These are phyloP conservation scores for Eucalyptus regnans DNA, from an alignment of 345 rosid species.

Conservation along the genomic window DNA sequence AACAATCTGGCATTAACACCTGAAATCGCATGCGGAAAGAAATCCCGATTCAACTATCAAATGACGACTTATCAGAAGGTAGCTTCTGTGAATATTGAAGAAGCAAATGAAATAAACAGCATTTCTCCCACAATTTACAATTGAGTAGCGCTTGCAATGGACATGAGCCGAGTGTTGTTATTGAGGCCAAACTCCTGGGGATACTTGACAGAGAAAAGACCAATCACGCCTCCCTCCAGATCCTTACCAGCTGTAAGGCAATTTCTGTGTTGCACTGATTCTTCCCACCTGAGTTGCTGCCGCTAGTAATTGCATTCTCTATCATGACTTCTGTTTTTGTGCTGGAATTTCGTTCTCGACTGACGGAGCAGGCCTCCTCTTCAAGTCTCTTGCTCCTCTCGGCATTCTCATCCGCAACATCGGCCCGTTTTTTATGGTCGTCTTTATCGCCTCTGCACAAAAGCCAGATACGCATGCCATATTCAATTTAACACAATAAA, in stretches of 20 bases:
- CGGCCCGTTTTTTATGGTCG: slow-evolving; percentile 4
- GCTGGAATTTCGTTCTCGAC: not conserved
- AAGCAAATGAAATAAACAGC: not conserved
- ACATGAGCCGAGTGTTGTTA: not conserved
- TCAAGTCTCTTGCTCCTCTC: slow-evolving; percentile 20
- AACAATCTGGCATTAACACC: not conserved
- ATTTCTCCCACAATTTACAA: not conserved
- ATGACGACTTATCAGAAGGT: not conserved
- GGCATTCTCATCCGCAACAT: slow-evolving; percentile 22
- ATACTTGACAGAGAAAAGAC: not conserved
- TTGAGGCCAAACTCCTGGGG: not conserved
- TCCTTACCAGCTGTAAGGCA: not conserved
- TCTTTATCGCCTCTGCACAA: slow-evolving; percentile 37
- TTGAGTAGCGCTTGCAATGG: not conserved
- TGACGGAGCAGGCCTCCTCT: slow-evolving; percentile 12
- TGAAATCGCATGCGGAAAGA: not conserved
- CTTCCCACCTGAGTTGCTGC: not conserved
- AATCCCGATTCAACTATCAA: not conserved
- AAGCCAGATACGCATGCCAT: not conserved
- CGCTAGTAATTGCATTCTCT: not conserved
- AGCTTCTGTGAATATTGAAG: not conserved
- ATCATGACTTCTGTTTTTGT: not conserved
- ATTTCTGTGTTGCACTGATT: not conserved
- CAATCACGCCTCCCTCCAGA: not conserved
- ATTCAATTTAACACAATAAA: not conserved